Percentiles rank a stretch among this genome's conserved stretches.
phyloP scores from a whole-genome alignment of 306 rosid genomes.

The Amphicarpaea edgeworthii region DNA sequence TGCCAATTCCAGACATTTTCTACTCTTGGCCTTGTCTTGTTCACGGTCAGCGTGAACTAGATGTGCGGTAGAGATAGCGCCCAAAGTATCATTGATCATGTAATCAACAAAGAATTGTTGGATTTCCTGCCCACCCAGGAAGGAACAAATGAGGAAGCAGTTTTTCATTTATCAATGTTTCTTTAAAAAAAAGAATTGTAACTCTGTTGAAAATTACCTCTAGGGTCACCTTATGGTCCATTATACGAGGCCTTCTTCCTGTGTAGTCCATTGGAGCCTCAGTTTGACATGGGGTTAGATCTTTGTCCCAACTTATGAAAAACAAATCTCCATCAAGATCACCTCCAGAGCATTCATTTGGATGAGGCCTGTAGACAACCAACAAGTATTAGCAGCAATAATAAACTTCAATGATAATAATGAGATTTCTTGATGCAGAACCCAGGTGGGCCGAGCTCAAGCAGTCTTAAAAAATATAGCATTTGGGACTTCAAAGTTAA shows the following conservation, averaged over 20 bases:
- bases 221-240: constrained; percentile 79
- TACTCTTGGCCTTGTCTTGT: constrained; percentile 70
- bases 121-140: constrained; percentile 69
- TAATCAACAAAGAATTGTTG: constrained; percentile 89
- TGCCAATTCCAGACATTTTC: constrained; percentile 83
- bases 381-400: constrained; percentile 32
- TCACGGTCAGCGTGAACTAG: constrained; percentile 87
- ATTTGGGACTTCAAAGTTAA: background rate
- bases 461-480: background rate
- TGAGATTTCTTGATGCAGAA: background rate
- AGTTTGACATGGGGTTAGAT: constrained; percentile 68
- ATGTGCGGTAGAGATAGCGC: constrained; percentile 95
- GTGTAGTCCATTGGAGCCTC: constrained; percentile 84
- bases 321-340: constrained; percentile 96
- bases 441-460: background rate
- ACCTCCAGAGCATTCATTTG: constrained; percentile 98
- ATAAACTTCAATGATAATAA: constrained; percentile 20
- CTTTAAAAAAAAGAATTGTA: background rate
- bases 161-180: constrained; percentile 10
- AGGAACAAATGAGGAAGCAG: constrained; percentile 39
- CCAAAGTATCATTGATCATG: constrained; percentile 92
- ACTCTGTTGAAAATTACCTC: constrained; percentile 62
- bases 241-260: constrained; percentile 85
- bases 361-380: constrained; percentile 82
- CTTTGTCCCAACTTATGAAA: constrained; percentile 87